Percentiles rank a stretch among this genome's conserved stretches.
These are phyloP conservation scores for Arctium minus DNA, from an alignment of 129 eudicot species.

Conservation along the genomic window DNA sequence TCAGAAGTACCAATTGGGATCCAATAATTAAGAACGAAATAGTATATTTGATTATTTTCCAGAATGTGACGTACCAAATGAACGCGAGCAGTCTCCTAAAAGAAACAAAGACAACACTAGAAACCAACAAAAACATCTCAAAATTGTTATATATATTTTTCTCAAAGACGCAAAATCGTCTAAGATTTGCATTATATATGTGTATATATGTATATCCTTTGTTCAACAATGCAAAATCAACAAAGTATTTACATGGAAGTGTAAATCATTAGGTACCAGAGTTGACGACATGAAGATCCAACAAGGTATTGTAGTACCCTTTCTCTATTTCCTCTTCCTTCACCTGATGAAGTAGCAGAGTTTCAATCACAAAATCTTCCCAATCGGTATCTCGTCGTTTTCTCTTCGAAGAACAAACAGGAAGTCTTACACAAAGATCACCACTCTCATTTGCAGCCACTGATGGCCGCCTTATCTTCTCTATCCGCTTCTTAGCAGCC, in stretches of 20 bases:
- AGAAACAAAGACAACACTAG: background rate
- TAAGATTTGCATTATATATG: too few species aligned
- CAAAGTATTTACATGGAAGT: background rate
- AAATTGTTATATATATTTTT: background rate
- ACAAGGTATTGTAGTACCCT: slow-evolving; percentile 58
- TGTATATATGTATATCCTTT: background rate
- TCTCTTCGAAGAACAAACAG: slow-evolving; percentile 21
- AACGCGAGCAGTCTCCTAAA: too few species aligned
- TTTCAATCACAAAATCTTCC: slow-evolving; percentile 88
- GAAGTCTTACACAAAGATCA: background rate
- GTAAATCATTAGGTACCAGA: background rate
- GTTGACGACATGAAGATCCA: slow-evolving; percentile 70
- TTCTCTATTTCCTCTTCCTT: slow-evolving; percentile 69
- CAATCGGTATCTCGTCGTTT: slow-evolving; percentile 48
- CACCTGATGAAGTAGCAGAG: slow-evolving; percentile 64
- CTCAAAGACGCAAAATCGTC: too few species aligned
- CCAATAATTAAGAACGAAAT: too few species aligned
- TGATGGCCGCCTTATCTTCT: slow-evolving; percentile 42
- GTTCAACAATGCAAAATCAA: background rate
- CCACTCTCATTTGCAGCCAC: background rate
- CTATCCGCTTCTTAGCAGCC: slow-evolving; percentile 61
- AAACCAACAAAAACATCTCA: background rate
- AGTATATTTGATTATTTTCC: too few species aligned
- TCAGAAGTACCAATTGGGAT: too few species aligned
- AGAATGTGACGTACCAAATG: too few species aligned